phyloP scores from a whole-genome alignment of 495 filamentous ascomycete genomes.

The Aspergillus cavernicola region DNA sequence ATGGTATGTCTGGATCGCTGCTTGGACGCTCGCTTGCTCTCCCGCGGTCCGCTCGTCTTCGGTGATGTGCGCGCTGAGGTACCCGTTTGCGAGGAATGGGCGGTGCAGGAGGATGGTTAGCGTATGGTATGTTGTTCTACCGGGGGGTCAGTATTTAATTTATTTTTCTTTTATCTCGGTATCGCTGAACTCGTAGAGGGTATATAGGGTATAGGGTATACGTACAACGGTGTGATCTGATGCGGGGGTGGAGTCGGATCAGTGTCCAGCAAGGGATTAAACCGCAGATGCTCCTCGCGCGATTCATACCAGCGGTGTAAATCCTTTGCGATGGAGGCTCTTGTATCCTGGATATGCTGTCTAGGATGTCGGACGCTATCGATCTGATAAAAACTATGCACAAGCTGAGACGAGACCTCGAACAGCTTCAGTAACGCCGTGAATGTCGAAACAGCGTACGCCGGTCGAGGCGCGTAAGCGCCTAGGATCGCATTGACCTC shows the following conservation, averaged over 20 bases:
- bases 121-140: slow-evolving; percentile 16
- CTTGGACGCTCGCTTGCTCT: slow-evolving; percentile 5
- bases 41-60: background rate
- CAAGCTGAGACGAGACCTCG: too few species aligned
- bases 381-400: too few species aligned
- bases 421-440: background rate
- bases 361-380: too few species aligned
- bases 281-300: too few species aligned
- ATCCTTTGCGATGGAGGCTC: too few species aligned
- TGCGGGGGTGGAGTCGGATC: too few species aligned
- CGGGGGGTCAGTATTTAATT: background rate
- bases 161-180: too few species aligned
- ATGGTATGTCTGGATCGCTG: slow-evolving; percentile 10
- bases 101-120: slow-evolving; percentile 19
- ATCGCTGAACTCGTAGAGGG: slow-evolving; percentile 9
- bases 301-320: too few species aligned
- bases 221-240: too few species aligned
- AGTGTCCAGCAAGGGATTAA: too few species aligned
- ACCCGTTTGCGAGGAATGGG: slow-evolving; percentile 16
- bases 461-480: slow-evolving; percentile 1
- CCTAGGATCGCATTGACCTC: too few species aligned
- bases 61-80: slow-evolving; percentile 6
- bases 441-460: slow-evolving; percentile 3
- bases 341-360: too few species aligned
- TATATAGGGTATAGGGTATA: slow-evolving; percentile 21